Base-by-base conservation (phyloP, 768 basidiomycete genomes). In the Tephrocybe rancida region DNA sequence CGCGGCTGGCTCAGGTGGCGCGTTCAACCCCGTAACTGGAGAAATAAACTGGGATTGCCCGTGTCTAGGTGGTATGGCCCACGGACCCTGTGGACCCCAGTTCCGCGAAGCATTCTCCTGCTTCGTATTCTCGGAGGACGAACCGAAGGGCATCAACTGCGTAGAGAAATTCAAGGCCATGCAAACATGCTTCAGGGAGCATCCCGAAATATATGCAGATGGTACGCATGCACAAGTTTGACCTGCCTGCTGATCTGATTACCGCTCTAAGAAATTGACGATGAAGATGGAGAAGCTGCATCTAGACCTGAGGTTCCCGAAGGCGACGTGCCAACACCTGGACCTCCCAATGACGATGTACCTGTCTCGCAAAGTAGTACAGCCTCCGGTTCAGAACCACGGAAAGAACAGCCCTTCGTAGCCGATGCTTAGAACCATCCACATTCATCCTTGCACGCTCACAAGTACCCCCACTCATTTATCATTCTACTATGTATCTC, bases 31-130 rank as follows among this genome's bases (percentile, higher is more conserved):
- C 18, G 94, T 85, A 57, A 99, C 97, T 1, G 97, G 97, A 39
- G 95, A 98, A 80, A 98, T 99, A 64, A 99, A 99, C 75, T 99
- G 97, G 97, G 97, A 98, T 67, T 99, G 97, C 70, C 94, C 97
- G 1, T 98, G 97, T 69, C 84, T 99, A 7, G 97, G 97, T 27
- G 97, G 97, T 45, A 98, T 99, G 97, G 96, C 96, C 9, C 80
- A 98, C 65, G 96, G 97, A 5, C 94, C 95, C 9, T 99, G 97
- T 64, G 97, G 97, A 8, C 79, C 81, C 56, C 81, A 98, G 60
- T 99, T 99, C 77, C 86, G 88, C 57, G 91, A 88, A 57, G 96
- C 97, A 1, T 99, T 99, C 73, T 92, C 93, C 30, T 99, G 97
- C 73, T 99, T 99, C 62, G 86, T 99, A 6, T 87, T 83, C 70